Conservation (phyloP, 495 filamentous ascomycete species). For the Hypomontagnella monticulosa region DNA sequence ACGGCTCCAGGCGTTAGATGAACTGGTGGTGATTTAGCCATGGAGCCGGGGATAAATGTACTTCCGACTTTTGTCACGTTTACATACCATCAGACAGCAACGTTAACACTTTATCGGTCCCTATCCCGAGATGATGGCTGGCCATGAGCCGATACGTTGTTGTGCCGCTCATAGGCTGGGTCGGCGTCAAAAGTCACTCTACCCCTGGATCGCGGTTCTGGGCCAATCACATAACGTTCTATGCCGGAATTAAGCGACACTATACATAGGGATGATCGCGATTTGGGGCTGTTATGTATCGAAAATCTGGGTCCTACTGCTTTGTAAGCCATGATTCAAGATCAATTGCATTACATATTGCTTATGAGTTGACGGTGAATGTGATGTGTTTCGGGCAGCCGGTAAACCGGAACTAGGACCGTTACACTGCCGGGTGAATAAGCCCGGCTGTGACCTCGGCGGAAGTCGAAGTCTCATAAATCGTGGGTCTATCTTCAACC, state of each 20-base stretch:
- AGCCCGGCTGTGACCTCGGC: too few relatives aligned
- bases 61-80: neutral
- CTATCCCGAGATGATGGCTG: neutral
- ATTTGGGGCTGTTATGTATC: too few relatives aligned
- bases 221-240: conserved; percentile 6
- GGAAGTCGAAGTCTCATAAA: neutral
- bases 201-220: neutral
- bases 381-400: neutral
- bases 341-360: too few relatives aligned
- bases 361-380: too few relatives aligned
- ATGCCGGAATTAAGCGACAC: conserved; percentile 8
- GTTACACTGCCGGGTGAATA: too few relatives aligned
- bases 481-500: too few relatives aligned
- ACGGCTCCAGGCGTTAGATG: neutral
- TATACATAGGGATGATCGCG: neutral
- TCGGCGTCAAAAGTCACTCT: neutral
- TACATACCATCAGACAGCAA: too few relatives aligned
- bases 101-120: neutral
- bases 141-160: neutral
- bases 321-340: too few relatives aligned
- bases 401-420: neutral
- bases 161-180: neutral
- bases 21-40: conserved; percentile 23
- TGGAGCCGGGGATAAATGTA: conserved; percentile 19
- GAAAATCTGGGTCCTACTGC: too few relatives aligned